phyloP scores from a whole-genome alignment of 2,329 filamentous ascomycete genomes.

The Ceratocystis lukuohia region DNA sequence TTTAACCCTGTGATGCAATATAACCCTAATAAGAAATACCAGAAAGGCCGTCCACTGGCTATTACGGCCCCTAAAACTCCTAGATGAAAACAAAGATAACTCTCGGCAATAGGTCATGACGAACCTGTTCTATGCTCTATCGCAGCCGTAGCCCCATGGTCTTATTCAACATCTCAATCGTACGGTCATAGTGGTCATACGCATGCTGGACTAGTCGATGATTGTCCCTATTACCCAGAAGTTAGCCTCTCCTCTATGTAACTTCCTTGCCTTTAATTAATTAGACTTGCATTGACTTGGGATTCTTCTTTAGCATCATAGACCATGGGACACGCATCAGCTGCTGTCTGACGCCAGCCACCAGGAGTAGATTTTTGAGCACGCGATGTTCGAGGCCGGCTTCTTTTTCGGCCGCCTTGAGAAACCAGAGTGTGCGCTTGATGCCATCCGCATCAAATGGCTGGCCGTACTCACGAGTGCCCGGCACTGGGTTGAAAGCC shows the following conservation, averaged over 20 bases:
- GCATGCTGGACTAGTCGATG: conserved; percentile 23
- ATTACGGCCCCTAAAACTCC: neutral
- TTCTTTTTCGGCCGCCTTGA: conserved; percentile 48
- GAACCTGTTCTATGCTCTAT: neutral
- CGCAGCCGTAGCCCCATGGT: conserved; percentile 51
- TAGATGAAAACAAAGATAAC: neutral
- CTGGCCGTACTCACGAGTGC: conserved; percentile 23
- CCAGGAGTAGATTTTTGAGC: conserved; percentile 52
- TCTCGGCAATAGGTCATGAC: neutral
- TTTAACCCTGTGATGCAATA: neutral
- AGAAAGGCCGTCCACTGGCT: too few species aligned
- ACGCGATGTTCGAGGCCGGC: conserved; percentile 59
- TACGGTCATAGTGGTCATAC: conserved; percentile 54
- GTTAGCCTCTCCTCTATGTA: neutral
- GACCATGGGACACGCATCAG: conserved; percentile 22
- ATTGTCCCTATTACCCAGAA: conserved; percentile 16
- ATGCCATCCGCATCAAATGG: conserved; percentile 39
- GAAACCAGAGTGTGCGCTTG: conserved; percentile 55
- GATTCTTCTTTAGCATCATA: conserved; percentile 20
- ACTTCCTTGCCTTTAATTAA: conserved; percentile 6
- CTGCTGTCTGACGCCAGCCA: conserved; percentile 30
- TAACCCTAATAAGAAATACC: neutral
- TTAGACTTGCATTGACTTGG: conserved; percentile 4
- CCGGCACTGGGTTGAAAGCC: conserved; percentile 37
- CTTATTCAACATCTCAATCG: conserved; percentile 59